A percentile compares a stretch with the other conserved stretches of the same genome.
phyloP scores from a whole-genome alignment of 2,329 filamentous ascomycete genomes.

The Aspergillus fructus region DNA sequence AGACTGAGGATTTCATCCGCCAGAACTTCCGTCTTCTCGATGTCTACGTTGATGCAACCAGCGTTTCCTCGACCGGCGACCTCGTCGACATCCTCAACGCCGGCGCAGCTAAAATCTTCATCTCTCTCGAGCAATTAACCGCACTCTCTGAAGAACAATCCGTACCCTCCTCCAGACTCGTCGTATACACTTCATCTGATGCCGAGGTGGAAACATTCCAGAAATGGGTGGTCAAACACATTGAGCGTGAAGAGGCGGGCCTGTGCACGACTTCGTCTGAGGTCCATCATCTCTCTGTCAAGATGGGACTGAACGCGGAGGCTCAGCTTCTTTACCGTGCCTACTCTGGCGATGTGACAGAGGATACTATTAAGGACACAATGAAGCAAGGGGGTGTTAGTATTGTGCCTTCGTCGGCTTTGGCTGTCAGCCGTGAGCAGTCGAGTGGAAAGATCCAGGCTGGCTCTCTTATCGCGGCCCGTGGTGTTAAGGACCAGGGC shows the following conservation, averaged over 20 bases:
- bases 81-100: slow-evolving; percentile 78
- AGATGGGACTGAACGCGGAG: slow-evolving; percentile 38
- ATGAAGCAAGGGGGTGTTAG: slow-evolving; percentile 60
- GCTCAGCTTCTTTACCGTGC: slow-evolving; percentile 42
- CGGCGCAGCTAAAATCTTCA: slow-evolving; percentile 82
- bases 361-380: slow-evolving; percentile 49
- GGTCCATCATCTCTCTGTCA: slow-evolving; percentile 41
- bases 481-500: slow-evolving; percentile 75
- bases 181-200: slow-evolving; percentile 50
- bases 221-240: slow-evolving; percentile 38
- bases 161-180: slow-evolving; percentile 56
- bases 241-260: slow-evolving; percentile 37
- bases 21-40: slow-evolving; percentile 56
- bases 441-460: slow-evolving; percentile 62
- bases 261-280: slow-evolving; percentile 34
- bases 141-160: slow-evolving; percentile 52
- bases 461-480: slow-evolving; percentile 68
- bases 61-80: slow-evolving; percentile 67
- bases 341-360: slow-evolving; percentile 43
- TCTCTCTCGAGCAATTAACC: slow-evolving; percentile 67
- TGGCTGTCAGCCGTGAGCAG: slow-evolving; percentile 68
- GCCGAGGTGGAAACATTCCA: slow-evolving; percentile 40
- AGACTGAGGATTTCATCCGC: slow-evolving; percentile 54
- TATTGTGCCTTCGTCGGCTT: slow-evolving; percentile 67
- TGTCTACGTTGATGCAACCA: slow-evolving; percentile 75